phyloP scores from a whole-genome alignment of 176 grass and related monocot genomes.

The Bolboschoenus planiculmis region DNA sequence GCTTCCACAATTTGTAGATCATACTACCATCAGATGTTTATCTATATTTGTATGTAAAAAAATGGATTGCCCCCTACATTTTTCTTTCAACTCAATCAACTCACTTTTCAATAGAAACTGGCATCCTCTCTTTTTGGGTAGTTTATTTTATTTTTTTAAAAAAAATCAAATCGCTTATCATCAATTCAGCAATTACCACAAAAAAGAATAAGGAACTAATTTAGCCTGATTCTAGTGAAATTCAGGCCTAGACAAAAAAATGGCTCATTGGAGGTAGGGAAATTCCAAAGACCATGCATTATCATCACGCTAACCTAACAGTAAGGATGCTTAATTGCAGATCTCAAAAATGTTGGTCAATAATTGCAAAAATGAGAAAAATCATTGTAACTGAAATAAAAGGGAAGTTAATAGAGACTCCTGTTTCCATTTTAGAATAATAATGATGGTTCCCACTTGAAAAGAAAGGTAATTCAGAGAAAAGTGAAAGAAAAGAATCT shows the following conservation, averaged over 20 bases:
- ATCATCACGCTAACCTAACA: background rate
- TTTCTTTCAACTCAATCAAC: background rate
- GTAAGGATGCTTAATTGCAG: background rate
- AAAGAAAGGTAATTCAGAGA: background rate
- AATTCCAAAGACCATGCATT: background rate
- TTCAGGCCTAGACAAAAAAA: background rate
- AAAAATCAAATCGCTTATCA: too few species aligned
- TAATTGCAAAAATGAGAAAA: background rate
- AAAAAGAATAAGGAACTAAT: background rate
- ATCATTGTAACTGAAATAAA: background rate
- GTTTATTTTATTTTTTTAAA: too few species aligned
- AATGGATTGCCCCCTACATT: background rate
- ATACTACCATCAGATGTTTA: background rate
- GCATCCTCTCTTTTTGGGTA: too few species aligned
- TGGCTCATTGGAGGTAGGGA: background rate
- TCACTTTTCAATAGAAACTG: too few species aligned
- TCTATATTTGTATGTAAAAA: background rate
- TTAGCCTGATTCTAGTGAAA: background rate
- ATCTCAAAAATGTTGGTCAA: background rate
- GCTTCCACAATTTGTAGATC: background rate
- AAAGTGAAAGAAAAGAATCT: conserved; percentile 3
- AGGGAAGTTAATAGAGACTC: background rate
- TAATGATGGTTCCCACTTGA: background rate
- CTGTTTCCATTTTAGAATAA: background rate
- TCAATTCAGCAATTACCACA: background rate